phyloP scores from a whole-genome alignment of 2,329 filamentous ascomycete species.

The Fusarium sp. region DNA sequence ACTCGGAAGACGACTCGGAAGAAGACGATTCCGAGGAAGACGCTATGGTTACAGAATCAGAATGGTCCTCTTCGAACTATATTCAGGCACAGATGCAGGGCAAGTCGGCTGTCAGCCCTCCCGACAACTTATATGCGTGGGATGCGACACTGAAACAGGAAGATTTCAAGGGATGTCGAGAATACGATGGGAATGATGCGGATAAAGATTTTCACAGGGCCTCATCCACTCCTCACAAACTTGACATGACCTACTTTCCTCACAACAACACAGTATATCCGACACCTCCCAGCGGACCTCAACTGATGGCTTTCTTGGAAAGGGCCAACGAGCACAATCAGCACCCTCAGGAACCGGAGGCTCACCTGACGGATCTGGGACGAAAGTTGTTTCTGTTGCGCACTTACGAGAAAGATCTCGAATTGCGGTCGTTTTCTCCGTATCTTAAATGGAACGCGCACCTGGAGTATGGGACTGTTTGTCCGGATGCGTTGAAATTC shows the following conservation, averaged over 20 bases:
- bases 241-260: conserved; percentile 57
- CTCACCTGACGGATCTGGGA: conserved; percentile 23
- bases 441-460: conserved; percentile 32
- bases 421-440: conserved; percentile 58
- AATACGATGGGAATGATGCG: background rate
- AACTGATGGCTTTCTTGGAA: conserved; percentile 45
- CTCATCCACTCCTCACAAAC: conserved; percentile 9
- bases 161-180: conserved; percentile 6
- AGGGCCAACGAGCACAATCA: conserved; percentile 34
- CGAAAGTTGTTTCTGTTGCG: conserved; percentile 59
- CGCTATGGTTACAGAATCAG: conserved; percentile 13
- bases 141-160: conserved; percentile 24
- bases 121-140: conserved; percentile 32
- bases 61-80: conserved; percentile 28
- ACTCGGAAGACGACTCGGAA: conserved; percentile 33
- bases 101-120: conserved; percentile 3
- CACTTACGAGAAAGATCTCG: conserved; percentile 64
- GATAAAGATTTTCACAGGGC: background rate
- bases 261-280: conserved; percentile 48
- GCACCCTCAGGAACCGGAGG: conserved; percentile 19
- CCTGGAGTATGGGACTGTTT: conserved; percentile 52
- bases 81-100: background rate
- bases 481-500: conserved; percentile 51
- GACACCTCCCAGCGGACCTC: conserved; percentile 27
- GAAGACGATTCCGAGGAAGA: conserved; percentile 31